Evolutionary conservation across 2,329 filamentous ascomycete species (phyloP), one percentile per base, ranked within the genome.

Genomic region (Ophiostoma pallidulum): DNA sequence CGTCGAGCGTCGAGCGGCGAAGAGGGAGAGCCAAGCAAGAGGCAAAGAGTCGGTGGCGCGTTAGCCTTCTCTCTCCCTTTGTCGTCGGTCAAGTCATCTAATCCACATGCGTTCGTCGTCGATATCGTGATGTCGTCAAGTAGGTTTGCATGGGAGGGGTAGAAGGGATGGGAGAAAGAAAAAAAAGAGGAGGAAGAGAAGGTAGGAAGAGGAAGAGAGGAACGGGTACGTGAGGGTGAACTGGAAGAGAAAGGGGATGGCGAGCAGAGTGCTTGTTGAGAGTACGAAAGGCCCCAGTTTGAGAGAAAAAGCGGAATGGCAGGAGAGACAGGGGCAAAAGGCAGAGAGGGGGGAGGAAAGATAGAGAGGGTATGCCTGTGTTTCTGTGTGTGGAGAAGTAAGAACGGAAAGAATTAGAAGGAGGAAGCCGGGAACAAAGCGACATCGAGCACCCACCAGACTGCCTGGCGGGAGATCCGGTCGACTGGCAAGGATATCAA

Each of bases 71-170:
- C 43, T 62, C 61, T 47, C 45, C 35, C 49, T 45, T 29, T 40
- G 62, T 66, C 58, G 57, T 65, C 59, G 64, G 60, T 66, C 59
- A 66, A 68, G 59, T 67, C 68, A 71, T 72, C 65, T 66, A 71
- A 61, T 57, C 62, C 58, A 60, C 59, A 54, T 51, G 56, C 50
- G 50, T 59, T 46, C 26, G 57, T 46, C 41, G 57, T 57, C 56
- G 57, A 56, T 52, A 37, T 59, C 55, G 56, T 50, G 51, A 53
- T 52, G 52, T 51, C 48, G 55, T 58, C 57, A 56, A 58, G 56
- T 56, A 28, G n/a, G n/a, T n/a, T n/a, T n/a, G n/a, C 53, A 57
- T 61, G 55, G 53, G 54, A 55, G 53, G 57, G 48, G 55, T 48
- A 55, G 52, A 56, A 49, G 54, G 46, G 16, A 19, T 18, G 18